These are phyloP conservation scores for Manihot esculenta DNA, from an alignment of 441 rosid genomes.

Conservation along the genomic window DNA sequence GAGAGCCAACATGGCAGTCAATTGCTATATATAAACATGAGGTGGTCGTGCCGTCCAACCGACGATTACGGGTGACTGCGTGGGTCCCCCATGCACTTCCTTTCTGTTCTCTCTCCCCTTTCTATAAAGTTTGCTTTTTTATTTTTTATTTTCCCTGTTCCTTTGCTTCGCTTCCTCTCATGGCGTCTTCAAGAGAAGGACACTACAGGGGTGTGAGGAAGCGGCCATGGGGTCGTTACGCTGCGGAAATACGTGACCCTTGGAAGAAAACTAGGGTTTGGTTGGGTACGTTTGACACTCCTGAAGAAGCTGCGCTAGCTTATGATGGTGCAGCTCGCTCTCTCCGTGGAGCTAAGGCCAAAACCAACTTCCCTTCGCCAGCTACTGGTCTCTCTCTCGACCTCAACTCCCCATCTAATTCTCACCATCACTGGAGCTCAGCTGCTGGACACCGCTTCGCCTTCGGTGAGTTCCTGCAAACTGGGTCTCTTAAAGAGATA, in stretches of 20 bases:
- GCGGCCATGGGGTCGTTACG: conserved; percentile 98
- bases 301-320: conserved; percentile 95
- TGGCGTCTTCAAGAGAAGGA: conserved; percentile 51
- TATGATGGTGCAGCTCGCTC: conserved; percentile 96
- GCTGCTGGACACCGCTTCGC: conserved; percentile 35
- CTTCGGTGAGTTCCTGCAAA: conserved; percentile 57
- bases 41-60: conserved; percentile 50
- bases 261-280: conserved; percentile 97
- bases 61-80: conserved; percentile 66
- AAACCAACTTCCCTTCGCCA: conserved; percentile 74
- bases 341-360: conserved; percentile 89
- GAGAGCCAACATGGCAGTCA: background rate
- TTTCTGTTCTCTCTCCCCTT: background rate
- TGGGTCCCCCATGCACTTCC: too few species aligned
- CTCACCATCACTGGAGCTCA: conserved; percentile 42
- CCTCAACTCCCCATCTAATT: conserved; percentile 35
- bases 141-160: background rate
- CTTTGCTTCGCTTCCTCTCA: background rate
- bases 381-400: conserved; percentile 37
- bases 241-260: conserved; percentile 96
- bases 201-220: conserved; percentile 96
- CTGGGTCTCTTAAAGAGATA: conserved; percentile 55
- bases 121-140: too few species aligned
- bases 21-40: conserved; percentile 4
- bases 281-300: conserved; percentile 98